Conservation (phyloP, 2,329 filamentous ascomycete species). For the Ramularia endophylla region DNA sequence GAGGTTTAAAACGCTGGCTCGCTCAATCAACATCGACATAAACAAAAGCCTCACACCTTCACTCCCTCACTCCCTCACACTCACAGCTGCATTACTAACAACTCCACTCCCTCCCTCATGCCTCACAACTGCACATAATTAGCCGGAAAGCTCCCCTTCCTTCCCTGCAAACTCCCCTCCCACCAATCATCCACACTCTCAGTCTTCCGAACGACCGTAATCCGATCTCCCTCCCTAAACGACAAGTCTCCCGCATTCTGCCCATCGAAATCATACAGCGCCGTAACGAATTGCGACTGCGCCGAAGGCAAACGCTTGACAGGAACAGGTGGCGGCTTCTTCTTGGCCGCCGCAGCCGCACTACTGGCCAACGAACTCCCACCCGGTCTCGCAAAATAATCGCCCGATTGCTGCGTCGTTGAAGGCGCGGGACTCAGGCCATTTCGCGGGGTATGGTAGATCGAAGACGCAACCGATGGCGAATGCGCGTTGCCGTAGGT, state of each 20-base stretch:
- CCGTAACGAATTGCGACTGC: constrained; percentile 46
- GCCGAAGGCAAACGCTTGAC: constrained; percentile 50
- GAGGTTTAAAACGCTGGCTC: too few species aligned
- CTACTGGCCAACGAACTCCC: constrained; percentile 19
- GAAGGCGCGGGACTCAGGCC: constrained; percentile 13
- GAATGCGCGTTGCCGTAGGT: constrained; percentile 26
- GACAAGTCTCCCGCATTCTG: constrained; percentile 64
- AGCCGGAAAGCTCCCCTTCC: constrained; percentile 69
- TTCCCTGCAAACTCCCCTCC: constrained; percentile 68
- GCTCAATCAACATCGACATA: too few species aligned
- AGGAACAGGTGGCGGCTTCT: constrained; percentile 66
- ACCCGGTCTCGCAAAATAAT: too few species aligned
- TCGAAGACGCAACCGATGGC: constrained; percentile 16
- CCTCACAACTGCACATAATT: constrained; percentile 55
- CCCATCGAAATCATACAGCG: constrained; percentile 68
- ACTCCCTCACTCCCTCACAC: too few species aligned
- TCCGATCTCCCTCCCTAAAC: constrained; percentile 72
- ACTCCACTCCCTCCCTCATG: too few species aligned
- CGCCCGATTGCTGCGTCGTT: too few species aligned
- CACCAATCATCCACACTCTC: constrained; percentile 81
- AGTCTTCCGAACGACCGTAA: constrained; percentile 72
- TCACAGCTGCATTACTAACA: too few species aligned
- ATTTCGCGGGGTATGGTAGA: constrained; percentile 28
- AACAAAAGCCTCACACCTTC: too few species aligned
- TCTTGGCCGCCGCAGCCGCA: constrained; percentile 56